Evolutionary conservation across 768 basidiomycete genomes (phyloP).

Genomic region (Omphalotus guepiniiformis): DNA sequence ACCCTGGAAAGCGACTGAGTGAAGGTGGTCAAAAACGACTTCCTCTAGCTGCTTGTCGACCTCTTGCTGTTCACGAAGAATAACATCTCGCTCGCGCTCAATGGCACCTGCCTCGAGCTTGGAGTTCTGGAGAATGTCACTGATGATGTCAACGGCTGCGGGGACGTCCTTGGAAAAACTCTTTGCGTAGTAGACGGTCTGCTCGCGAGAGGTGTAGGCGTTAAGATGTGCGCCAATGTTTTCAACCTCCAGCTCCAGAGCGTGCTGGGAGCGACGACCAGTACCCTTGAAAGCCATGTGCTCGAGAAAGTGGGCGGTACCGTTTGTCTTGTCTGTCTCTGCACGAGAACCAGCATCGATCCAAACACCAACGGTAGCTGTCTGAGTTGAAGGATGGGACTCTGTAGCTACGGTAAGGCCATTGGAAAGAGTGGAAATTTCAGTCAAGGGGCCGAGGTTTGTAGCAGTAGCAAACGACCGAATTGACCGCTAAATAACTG

Average conservation of each 20-base stretch:
- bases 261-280: conserved; percentile 78
- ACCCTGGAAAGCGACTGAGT: conserved; percentile 97
- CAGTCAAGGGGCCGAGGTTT: conserved; percentile 72
- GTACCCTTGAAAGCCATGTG: conserved; percentile 99
- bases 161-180: conserved; percentile 95
- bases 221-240: conserved; percentile 97
- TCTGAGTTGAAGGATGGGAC: conserved; percentile 84
- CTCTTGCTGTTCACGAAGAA: conserved; percentile 96
- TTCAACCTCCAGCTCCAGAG: conserved; percentile 95
- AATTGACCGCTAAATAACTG: conserved; percentile 41
- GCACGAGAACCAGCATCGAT: conserved; percentile 97
- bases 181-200: conserved; percentile 99
- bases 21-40: conserved; percentile 97
- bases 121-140: conserved; percentile 96
- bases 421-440: conserved; percentile 90
- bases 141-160: conserved; percentile 91
- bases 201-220: conserved; percentile 97
- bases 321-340: conserved; percentile 92
- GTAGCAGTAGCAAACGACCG: conserved; percentile 75
- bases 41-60: conserved; percentile 98
- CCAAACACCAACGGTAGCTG: conserved; percentile 99
- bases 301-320: conserved; percentile 98
- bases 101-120: conserved; percentile 85
- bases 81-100: conserved; percentile 95
- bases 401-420: conserved; percentile 95